phyloP scores from a whole-genome alignment of 805 yeast species.

The Maudiozyma pseudohumilis region DNA sequence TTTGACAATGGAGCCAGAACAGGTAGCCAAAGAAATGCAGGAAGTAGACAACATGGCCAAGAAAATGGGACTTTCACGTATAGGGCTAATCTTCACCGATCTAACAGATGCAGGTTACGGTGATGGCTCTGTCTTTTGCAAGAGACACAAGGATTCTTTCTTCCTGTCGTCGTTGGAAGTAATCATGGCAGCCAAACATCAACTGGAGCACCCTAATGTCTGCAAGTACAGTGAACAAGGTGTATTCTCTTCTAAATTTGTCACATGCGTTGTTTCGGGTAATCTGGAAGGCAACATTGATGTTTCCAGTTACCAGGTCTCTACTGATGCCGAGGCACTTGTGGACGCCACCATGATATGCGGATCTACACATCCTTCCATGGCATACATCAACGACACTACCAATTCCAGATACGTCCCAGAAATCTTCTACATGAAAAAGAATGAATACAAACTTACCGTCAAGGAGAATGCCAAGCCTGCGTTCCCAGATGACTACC shows the following conservation, averaged over 20 bases:
- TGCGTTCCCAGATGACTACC: constrained; percentile 84
- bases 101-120: constrained; percentile 77
- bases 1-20: constrained; percentile 45
- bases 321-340: constrained; percentile 77
- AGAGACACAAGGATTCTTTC: constrained; percentile 85
- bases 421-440: constrained; percentile 74
- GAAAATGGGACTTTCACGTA: constrained; percentile 51
- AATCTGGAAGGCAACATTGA: constrained; percentile 82
- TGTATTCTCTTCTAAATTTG: constrained; percentile 75
- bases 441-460: constrained; percentile 79
- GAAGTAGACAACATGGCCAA: constrained; percentile 45
- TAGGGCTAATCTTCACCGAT: constrained; percentile 87
- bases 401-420: constrained; percentile 78
- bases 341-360: constrained; percentile 76
- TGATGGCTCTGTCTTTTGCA: constrained; percentile 83
- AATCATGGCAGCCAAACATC: constrained; percentile 72
- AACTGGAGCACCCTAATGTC: constrained; percentile 50
- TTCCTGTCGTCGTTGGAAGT: constrained; percentile 85
- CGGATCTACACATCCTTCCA: constrained; percentile 85
- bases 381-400: constrained; percentile 72
- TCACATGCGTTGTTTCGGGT: constrained; percentile 91
- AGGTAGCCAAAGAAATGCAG: constrained; percentile 32
- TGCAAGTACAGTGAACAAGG: constrained; percentile 58
- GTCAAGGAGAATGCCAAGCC: constrained; percentile 88
- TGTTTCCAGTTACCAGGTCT: constrained; percentile 81